These are phyloP conservation scores for Rhizophagus prolifer DNA, from an alignment of 192 early-diverging fungal genomes.

Conservation along the genomic window DNA sequence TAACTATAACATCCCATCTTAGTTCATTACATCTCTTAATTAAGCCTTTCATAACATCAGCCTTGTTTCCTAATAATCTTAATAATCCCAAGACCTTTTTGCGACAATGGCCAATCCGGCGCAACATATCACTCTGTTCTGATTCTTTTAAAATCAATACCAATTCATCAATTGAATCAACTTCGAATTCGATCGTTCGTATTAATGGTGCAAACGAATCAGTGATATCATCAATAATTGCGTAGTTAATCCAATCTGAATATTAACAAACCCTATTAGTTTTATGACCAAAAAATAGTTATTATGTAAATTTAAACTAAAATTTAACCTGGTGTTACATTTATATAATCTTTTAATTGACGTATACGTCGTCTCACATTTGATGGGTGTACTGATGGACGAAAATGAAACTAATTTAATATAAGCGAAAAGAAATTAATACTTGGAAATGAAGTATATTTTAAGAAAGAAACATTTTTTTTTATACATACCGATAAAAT, in stretches of 20 bases:
- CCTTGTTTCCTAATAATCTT: constrained; percentile 67
- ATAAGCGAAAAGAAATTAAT: neutral
- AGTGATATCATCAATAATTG: constrained; percentile 91
- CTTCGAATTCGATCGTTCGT: constrained; percentile 87
- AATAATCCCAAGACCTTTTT: constrained; percentile 72
- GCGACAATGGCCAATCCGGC: constrained; percentile 70
- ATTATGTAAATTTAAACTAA: constrained; percentile 16
- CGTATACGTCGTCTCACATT: constrained; percentile 86
- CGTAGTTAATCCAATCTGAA: constrained; percentile 97
- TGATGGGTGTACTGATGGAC: constrained; percentile 72
- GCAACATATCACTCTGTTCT: constrained; percentile 79
- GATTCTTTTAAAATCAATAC: constrained; percentile 90
- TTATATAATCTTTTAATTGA: constrained; percentile 81
- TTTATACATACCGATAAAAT: constrained; percentile 58
- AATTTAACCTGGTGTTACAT: constrained; percentile 70
- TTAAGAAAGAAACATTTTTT: neutral
- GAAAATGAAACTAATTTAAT: constrained; percentile 71
- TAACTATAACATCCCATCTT: constrained; percentile 38
- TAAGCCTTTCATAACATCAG: constrained; percentile 72
- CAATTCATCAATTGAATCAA: constrained; percentile 92
- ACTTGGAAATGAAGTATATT: neutral
- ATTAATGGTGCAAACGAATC: constrained; percentile 89
- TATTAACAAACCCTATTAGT: constrained; percentile 1
- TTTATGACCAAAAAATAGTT: neutral
- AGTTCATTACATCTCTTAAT: constrained; percentile 67